Evolutionary conservation across 139 green algal genomes (phyloP), one percentile per base, ranked within the genome.

Genomic region (Nannochloris sp.): DNA sequence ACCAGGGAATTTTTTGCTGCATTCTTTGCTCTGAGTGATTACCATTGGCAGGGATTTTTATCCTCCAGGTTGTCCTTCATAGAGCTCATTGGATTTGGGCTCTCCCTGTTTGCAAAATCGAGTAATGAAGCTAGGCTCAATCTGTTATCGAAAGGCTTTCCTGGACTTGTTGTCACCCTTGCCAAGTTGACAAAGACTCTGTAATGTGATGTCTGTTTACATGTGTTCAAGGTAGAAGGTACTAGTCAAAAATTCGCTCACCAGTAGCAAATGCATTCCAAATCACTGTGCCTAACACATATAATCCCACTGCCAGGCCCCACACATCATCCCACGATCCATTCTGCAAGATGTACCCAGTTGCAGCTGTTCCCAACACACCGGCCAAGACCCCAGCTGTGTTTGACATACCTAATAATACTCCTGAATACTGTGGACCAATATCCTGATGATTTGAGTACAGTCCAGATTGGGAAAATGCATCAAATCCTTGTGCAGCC

Each of bases 391-490:
- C 89, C 14, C 93, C 93, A 28, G 93, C 93, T 8, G 93, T 97
- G 75, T 99, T 99, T 50, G 79, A 91, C 70, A 99, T 75, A 0
- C 93, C 93, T 62, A 98, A 76, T 61, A 99, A 73, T 43, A 97
- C 87, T n/a, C 93, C 93, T 12, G 89, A 80, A 61, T 99, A 97
- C 17, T 84, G 75, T 2, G 93, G 93, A 4, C 83, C 93, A 49
- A 98, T 98, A 72, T 98, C 93, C 59, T 92, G 83, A 66, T 98
- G 93, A 81, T 99, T 99, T 59, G 80, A 91, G 74, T 98, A 98
- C 28, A 99, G 84, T 6, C 93, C 93, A 2, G 82, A 89, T 29
- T 74, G 55, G 2, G 79, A 90, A 79, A 97, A 97, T 40, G 93
- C 90, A 58, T 96, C 92, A n/a, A 89, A 71, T 11, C 90, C 89